A percentile compares a stretch with the other conserved stretches of the same genome.
Evolutionary conservation across 2,329 filamentous ascomycete species (phyloP).

Genomic region (Diatrype stigma): DNA sequence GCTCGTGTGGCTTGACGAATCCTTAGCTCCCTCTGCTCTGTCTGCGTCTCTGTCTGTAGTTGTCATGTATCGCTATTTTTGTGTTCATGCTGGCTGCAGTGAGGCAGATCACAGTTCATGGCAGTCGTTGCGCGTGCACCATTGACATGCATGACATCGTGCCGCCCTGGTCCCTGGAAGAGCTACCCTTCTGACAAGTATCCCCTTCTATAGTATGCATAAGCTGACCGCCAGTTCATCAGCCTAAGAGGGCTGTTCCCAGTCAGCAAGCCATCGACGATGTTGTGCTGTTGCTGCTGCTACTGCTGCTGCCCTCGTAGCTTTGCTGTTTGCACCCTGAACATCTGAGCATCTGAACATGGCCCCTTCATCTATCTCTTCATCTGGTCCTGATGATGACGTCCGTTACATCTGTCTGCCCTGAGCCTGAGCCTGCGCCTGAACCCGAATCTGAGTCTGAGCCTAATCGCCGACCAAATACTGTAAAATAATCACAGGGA

Average conservation of each 20-base stretch:
- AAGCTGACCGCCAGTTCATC: slow-evolving; percentile 48
- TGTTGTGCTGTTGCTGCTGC: slow-evolving; percentile 3
- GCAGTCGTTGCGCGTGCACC: slow-evolving; percentile 27
- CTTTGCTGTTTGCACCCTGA: too few species aligned
- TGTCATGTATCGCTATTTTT: slow-evolving; percentile 7
- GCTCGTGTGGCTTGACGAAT: background rate
- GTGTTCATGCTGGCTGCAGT: slow-evolving; percentile 17
- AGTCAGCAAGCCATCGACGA: slow-evolving; percentile 22
- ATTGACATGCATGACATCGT: slow-evolving; percentile 20
- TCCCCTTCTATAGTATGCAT: slow-evolving; percentile 25
- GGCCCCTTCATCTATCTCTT: background rate
- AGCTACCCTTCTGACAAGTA: slow-evolving; percentile 13
- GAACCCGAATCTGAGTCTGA: too few species aligned
- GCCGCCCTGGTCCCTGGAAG: slow-evolving; percentile 22
- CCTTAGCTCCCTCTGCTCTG: background rate
- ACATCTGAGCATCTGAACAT: background rate
- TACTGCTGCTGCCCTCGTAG: too few species aligned
- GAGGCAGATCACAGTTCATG: slow-evolving; percentile 39
- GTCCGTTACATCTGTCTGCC: background rate
- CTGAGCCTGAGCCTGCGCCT: too few species aligned
- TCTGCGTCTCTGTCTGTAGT: background rate
- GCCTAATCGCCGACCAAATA: too few species aligned
- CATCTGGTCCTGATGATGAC: background rate
- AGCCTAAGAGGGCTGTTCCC: slow-evolving; percentile 25
- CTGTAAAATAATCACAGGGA: too few species aligned